Percentiles rank a stretch among this genome's conserved stretches.
phyloP scores from a whole-genome alignment of 2,329 filamentous ascomycete species.

The Truncatella angustata region DNA sequence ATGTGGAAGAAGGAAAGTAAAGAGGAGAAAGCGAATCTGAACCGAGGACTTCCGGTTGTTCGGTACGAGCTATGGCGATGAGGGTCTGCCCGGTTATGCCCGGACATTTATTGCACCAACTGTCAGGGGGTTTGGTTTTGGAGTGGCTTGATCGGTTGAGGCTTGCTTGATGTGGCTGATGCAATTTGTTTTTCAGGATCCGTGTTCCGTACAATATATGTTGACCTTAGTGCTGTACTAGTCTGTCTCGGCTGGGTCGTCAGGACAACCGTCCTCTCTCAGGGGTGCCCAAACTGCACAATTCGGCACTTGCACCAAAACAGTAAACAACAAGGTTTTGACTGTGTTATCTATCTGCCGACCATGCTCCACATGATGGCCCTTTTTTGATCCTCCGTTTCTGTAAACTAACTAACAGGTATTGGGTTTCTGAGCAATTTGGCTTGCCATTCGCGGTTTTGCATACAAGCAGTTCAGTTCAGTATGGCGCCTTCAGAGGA shows the following conservation, averaged over 20 bases:
- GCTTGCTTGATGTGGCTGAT: not conserved
- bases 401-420: not conserved
- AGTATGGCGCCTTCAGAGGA: slow-evolving; percentile 32
- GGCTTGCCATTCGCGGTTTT: not conserved
- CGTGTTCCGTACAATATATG: too few relatives aligned
- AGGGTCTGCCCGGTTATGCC: not conserved
- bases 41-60: slow-evolving; percentile 1
- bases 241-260: too few relatives aligned
- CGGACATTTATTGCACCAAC: too few relatives aligned
- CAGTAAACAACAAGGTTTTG: slow-evolving; percentile 11
- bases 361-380: not conserved
- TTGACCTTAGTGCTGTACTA: too few relatives aligned
- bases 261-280: not conserved
- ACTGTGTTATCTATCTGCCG: not conserved
- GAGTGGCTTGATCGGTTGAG: not conserved
- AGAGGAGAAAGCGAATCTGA: slow-evolving; percentile 1
- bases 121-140: not conserved
- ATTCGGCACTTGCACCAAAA: slow-evolving; percentile 4
- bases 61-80: not conserved
- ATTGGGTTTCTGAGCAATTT: not conserved
- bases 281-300: not conserved
- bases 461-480: not conserved
- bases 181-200: not conserved
- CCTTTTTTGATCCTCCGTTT: not conserved
- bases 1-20: not conserved